Percentiles rank a stretch among this genome's conserved stretches.
Conservation (phyloP, 2,329 filamentous ascomycete genomes). For the Epichloe coenophiala region DNA sequence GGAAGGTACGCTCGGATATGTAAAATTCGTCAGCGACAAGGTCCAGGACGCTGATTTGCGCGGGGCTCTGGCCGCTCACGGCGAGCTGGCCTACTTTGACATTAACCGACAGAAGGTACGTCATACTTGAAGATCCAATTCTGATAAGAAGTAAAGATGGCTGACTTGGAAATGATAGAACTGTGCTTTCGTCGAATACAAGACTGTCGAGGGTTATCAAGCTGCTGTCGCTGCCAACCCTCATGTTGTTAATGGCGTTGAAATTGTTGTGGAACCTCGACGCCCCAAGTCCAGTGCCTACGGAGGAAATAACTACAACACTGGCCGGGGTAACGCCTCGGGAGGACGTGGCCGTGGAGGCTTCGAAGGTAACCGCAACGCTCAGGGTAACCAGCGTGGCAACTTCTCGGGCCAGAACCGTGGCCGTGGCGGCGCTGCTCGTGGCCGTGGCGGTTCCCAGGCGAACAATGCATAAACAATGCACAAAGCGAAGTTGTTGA, state of each 20-base stretch:
- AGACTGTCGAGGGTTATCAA: constrained; percentile 65
- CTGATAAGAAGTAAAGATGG: not conserved
- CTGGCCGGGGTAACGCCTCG: constrained; percentile 45
- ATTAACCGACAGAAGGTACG: constrained; percentile 72
- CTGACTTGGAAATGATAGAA: constrained; percentile 42
- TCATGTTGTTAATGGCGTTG: constrained; percentile 69
- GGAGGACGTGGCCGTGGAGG: constrained; percentile 51
- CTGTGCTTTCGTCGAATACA: constrained; percentile 94
- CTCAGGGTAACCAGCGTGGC: constrained; percentile 49
- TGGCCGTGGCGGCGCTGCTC: constrained; percentile 52
- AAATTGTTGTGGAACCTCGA: constrained; percentile 78
- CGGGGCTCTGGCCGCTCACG: constrained; percentile 56
- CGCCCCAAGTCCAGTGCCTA: constrained; percentile 61
- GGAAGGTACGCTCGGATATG: constrained; percentile 71
- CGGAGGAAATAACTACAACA: constrained; percentile 53
- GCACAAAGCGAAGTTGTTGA: not conserved
- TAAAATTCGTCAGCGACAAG: constrained; percentile 90
- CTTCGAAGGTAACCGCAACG: constrained; percentile 44
- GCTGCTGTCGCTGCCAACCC: constrained; percentile 76
- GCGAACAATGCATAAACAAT: constrained; percentile 34
- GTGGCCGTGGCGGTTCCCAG: constrained; percentile 48
- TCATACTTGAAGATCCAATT: constrained; percentile 1
- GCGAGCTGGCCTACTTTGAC: constrained; percentile 60
- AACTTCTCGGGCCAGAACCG: constrained; percentile 55
- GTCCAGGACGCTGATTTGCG: constrained; percentile 63